Evolutionary conservation across 192 early-diverging fungal species (phyloP).

Genomic region (Ramicandelaber brevisporus): DNA sequence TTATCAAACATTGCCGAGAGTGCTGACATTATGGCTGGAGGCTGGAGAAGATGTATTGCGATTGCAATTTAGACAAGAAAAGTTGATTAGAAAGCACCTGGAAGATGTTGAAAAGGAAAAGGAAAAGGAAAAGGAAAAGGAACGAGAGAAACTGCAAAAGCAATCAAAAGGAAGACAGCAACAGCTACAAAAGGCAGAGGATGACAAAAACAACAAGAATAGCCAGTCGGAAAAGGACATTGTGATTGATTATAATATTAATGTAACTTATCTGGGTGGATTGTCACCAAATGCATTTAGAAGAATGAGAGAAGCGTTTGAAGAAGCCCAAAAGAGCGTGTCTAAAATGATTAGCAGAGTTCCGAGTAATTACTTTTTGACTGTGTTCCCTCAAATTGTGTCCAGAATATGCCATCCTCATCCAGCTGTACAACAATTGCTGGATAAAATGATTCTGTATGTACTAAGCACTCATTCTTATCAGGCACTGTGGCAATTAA

Average conservation of each 20-base stretch:
- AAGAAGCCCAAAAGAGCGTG: constrained; percentile 20
- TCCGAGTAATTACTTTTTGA: constrained; percentile 45
- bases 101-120: background rate
- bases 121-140: too few relatives aligned
- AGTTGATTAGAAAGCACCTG: background rate
- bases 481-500: constrained; percentile 71
- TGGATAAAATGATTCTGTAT: constrained; percentile 40
- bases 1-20: constrained; percentile 58
- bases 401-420: constrained; percentile 61
- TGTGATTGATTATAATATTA: too few relatives aligned
- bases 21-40: constrained; percentile 70
- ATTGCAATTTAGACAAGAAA: too few relatives aligned
- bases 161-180: constrained; percentile 5
- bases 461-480: constrained; percentile 51
- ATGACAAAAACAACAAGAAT: constrained; percentile 14
- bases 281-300: too few relatives aligned
- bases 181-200: constrained; percentile 4
- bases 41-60: constrained; percentile 19
- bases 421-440: constrained; percentile 25
- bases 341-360: constrained; percentile 22
- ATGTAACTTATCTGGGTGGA: too few relatives aligned
- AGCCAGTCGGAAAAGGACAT: too few relatives aligned
- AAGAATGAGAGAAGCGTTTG: constrained; percentile 17
- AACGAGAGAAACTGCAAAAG: constrained; percentile 2
- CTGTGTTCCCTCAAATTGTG: constrained; percentile 63